Base-by-base conservation (phyloP, 2,329 filamentous ascomycete species). In the Shiraia bambusicola region DNA sequence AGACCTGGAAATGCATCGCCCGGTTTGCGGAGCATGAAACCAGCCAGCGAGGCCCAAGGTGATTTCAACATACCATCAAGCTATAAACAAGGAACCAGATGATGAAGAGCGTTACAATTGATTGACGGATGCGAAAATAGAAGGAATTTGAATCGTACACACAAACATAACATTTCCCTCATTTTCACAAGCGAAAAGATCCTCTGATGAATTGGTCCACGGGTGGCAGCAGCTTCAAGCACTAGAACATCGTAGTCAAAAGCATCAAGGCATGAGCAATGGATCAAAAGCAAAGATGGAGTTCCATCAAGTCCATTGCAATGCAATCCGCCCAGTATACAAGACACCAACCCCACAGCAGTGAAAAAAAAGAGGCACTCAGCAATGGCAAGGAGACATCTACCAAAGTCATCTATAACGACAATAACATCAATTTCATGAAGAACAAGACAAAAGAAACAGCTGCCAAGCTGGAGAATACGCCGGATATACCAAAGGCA, bases 161-260 rank as follows among this genome's bases (percentile, higher is more conserved):
- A 28, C 50, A 13, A 29, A 37, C 13, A 33, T 41, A 11, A 45
- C 58, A 1, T 59, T 60, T 6, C 46, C 54, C 3, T 46, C 53
- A 8, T 68, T 67, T 40, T 52, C 59, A 4, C 63, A 68, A 32
- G 66, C 65, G 2, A 66, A 63, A 37, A 35, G 49, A 12, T 66
- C 61, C 0, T 68, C 63, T 1, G 63, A 67, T 26, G 63, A 67
- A 4, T 50, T 68, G 1, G 59, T n/a, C n/a, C n/a, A n/a, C n/a
- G n/a, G n/a, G n/a, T 66, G 3, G 60, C 58, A 12, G 50, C 51
- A 8, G 54, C 56, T 3, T 58, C 54, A 3, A 55, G 51, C 16
- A 56, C 50, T 6, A 58, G 54, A 24, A 63, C 61, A 2, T 59
- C 63, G 0, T 61, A 58, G 54, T 2, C 34, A 41, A 12, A 29